Evolutionary conservation across 306 rosid genomes (phyloP).

Genomic region (Prunus fruticosa): DNA sequence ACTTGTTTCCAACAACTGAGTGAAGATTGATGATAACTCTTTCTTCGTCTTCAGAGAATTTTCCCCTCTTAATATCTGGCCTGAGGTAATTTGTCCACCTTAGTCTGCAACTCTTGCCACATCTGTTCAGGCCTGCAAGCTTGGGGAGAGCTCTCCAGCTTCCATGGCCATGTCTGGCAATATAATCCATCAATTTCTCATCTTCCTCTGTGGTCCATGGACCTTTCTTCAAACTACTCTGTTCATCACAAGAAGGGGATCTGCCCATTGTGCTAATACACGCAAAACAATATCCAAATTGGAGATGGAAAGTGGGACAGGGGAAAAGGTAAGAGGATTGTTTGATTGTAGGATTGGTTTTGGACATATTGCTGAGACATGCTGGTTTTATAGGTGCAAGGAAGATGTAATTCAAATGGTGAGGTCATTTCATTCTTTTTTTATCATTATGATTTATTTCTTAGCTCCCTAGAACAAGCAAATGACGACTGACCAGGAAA

Average conservation of each 20-base stretch:
- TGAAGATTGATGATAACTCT: constrained; percentile 69
- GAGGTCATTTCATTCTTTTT: constrained; percentile 31
- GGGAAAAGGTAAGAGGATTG: neutral
- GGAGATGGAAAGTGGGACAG: neutral
- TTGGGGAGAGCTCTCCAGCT: constrained; percentile 81
- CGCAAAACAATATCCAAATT: neutral
- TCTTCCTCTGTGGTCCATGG: constrained; percentile 98
- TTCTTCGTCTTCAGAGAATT: constrained; percentile 74
- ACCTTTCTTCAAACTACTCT: constrained; percentile 68
- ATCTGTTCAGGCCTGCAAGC: constrained; percentile 80
- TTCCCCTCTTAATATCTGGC: constrained; percentile 92
- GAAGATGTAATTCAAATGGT: constrained; percentile 31
- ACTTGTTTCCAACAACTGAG: constrained; percentile 83
- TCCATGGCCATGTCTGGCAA: constrained; percentile 64
- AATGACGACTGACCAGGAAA: constrained; percentile 35
- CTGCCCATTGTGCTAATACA: constrained; percentile 55
- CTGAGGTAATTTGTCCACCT: constrained; percentile 89
- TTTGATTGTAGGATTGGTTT: constrained; percentile 6
- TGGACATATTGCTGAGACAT: constrained; percentile 10
- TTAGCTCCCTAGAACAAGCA: constrained; percentile 21
- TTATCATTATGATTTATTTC: neutral
- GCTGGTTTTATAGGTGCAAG: constrained; percentile 53
- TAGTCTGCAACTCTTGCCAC: constrained; percentile 87
- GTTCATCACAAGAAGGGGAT: constrained; percentile 66
- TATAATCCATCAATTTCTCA: constrained; percentile 53